Evolutionary conservation across 2,329 filamentous ascomycete species (phyloP).

Genomic region (Zymoseptoria ardabiliae): DNA sequence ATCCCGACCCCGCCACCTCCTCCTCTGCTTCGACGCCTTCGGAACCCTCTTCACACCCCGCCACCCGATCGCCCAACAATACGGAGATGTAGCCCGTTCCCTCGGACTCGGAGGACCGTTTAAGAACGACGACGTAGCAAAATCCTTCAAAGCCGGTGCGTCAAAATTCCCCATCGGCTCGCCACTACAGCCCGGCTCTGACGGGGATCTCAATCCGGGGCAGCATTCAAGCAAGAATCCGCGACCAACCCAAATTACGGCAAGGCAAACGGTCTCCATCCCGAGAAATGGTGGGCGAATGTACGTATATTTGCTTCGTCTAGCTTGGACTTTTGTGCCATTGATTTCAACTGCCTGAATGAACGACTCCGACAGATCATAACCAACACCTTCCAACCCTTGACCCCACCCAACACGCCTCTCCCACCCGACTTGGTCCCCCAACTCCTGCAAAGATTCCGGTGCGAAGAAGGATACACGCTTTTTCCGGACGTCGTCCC

Average conservation of each 20-base stretch:
- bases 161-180: neutral
- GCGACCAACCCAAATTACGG: conserved; percentile 53
- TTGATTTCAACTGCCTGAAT: neutral
- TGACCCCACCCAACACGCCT: conserved; percentile 26
- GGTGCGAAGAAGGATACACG: conserved; percentile 46
- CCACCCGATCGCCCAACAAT: conserved; percentile 46
- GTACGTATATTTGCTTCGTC: conserved; percentile 34
- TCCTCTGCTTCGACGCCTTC: conserved; percentile 58
- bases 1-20: conserved; percentile 35
- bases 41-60: conserved; percentile 55
- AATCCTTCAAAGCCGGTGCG: conserved; percentile 35
- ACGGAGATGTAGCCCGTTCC: conserved; percentile 45
- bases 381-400: conserved; percentile 44
- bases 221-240: conserved; percentile 44
- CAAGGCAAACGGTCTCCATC: conserved; percentile 43
- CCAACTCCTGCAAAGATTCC: conserved; percentile 47
- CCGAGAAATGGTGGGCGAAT: conserved; percentile 54
- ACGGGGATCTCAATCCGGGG: neutral
- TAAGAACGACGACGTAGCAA: conserved; percentile 35
- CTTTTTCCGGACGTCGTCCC: conserved; percentile 41
- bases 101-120: conserved; percentile 42
- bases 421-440: conserved; percentile 43
- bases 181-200: neutral
- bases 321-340: neutral
- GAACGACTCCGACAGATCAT: conserved; percentile 41